Evolutionary conservation across 768 basidiomycete genomes (phyloP).

Genomic region (Leucocoprinus sp.): DNA sequence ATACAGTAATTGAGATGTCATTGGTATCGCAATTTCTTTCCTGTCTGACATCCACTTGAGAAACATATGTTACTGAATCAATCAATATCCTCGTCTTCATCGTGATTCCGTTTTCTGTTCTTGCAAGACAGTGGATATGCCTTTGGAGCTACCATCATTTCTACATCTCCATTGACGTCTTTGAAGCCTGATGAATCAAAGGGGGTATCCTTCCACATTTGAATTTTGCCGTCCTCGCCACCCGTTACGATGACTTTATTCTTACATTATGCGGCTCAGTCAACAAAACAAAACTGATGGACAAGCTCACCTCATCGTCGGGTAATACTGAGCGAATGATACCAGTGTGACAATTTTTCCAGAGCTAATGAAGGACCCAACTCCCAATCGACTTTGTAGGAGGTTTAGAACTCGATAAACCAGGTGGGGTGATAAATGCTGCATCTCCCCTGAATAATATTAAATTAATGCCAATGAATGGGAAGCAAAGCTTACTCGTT

Average conservation of each 20-base stretch:
- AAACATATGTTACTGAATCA: neutral
- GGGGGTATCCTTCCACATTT: constrained; percentile 17
- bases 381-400: constrained; percentile 29
- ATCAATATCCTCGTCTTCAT: constrained; percentile 2
- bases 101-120: constrained; percentile 1
- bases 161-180: neutral
- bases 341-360: constrained; percentile 48
- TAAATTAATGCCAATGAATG: neutral
- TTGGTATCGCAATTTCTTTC: constrained; percentile 4
- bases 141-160: neutral
- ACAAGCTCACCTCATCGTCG: constrained; percentile 40
- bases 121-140: neutral
- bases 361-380: constrained; percentile 45
- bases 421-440: constrained; percentile 36
- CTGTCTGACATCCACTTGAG: neutral
- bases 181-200: neutral
- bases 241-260: constrained; percentile 22
- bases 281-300: neutral
- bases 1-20: neutral
- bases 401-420: neutral
- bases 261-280: constrained; percentile 9
- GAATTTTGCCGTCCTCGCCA: constrained; percentile 24
- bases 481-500: constrained; percentile 47
- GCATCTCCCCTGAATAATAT: constrained; percentile 42
- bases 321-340: constrained; percentile 48